A percentile compares a stretch with the other conserved stretches of the same genome.
Conservation (phyloP, 768 basidiomycete species). For the Gyrodon lividus region DNA sequence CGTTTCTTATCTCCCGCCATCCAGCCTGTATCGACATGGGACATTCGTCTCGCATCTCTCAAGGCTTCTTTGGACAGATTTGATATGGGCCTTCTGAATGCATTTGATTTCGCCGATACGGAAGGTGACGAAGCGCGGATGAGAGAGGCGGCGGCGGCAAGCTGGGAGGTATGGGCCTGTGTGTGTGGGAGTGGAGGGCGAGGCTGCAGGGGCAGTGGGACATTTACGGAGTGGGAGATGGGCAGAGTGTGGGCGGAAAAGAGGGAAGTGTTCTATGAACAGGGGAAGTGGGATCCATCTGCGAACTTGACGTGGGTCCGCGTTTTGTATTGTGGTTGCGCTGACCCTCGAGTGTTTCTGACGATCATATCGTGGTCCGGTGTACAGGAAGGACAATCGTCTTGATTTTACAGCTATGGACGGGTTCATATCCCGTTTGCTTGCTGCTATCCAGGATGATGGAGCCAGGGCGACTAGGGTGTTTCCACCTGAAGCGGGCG, state of each 20-base stretch:
- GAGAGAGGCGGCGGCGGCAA: conserved; percentile 77
- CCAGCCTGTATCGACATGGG: conserved; percentile 71
- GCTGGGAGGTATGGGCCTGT: conserved; percentile 78
- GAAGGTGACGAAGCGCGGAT: conserved; percentile 71
- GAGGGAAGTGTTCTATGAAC: conserved; percentile 89
- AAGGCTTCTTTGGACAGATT: conserved; percentile 84
- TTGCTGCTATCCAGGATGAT: conserved; percentile 66
- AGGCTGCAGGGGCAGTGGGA: neutral
- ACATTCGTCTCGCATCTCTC: conserved; percentile 59
- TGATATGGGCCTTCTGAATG: conserved; percentile 79
- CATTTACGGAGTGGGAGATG: conserved; percentile 75
- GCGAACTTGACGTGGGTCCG: conserved; percentile 74
- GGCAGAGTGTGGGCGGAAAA: conserved; percentile 96
- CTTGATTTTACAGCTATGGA: conserved; percentile 95
- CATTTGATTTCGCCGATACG: conserved; percentile 86
- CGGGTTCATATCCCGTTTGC: conserved; percentile 71
- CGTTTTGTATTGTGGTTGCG: neutral
- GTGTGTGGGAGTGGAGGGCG: conserved; percentile 33
- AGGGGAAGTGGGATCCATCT: conserved; percentile 72
- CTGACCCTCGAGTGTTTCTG: neutral
- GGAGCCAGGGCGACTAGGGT: conserved; percentile 81
- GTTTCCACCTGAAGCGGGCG: conserved; percentile 78
- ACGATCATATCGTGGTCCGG: neutral
- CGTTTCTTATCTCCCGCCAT: conserved; percentile 69
- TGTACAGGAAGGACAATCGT: conserved; percentile 46